These are phyloP conservation scores for Termitomyces sp. DNA, from an alignment of 768 basidiomycete genomes.

Conservation along the genomic window DNA sequence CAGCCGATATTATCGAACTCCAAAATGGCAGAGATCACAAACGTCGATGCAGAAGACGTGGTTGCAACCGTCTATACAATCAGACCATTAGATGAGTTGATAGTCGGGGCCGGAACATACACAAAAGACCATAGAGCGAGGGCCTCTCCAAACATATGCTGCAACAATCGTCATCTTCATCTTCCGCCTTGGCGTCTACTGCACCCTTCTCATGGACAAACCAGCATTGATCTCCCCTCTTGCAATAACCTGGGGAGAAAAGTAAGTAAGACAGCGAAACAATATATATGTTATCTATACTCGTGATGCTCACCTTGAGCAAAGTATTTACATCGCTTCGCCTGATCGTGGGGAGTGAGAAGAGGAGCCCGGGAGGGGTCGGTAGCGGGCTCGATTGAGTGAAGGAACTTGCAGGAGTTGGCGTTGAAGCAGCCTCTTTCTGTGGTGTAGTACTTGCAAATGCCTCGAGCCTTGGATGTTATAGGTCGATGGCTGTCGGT, in stretches of 20 bases:
- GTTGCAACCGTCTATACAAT: conserved; percentile 56
- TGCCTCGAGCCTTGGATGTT: conserved; percentile 67
- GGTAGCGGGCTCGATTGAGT: conserved; percentile 33
- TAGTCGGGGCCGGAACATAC: conserved; percentile 28
- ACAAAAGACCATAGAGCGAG: conserved; percentile 59
- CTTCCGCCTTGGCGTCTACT: conserved; percentile 15
- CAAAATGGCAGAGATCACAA: conserved; percentile 15
- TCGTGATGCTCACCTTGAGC: conserved; percentile 38
- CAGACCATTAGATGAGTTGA: background rate
- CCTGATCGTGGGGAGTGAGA: conserved; percentile 65
- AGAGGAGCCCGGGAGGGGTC: conserved; percentile 25
- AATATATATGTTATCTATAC: background rate
- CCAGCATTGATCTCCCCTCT: conserved; percentile 68
- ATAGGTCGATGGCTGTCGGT: conserved; percentile 37
- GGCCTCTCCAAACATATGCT: conserved; percentile 76
- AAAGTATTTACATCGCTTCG: conserved; percentile 66
- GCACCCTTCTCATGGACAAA: conserved; percentile 46
- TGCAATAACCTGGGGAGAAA: conserved; percentile 55
- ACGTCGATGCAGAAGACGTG: conserved; percentile 77
- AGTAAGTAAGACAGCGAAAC: background rate
- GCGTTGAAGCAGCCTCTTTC: conserved; percentile 67
- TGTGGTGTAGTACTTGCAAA: conserved; percentile 63
- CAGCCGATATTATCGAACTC: background rate
- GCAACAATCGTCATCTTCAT: conserved; percentile 49
- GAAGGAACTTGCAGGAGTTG: conserved; percentile 71